Conservation (phyloP, 768 basidiomycete genomes). For the Strobilomyces dryophilus region DNA sequence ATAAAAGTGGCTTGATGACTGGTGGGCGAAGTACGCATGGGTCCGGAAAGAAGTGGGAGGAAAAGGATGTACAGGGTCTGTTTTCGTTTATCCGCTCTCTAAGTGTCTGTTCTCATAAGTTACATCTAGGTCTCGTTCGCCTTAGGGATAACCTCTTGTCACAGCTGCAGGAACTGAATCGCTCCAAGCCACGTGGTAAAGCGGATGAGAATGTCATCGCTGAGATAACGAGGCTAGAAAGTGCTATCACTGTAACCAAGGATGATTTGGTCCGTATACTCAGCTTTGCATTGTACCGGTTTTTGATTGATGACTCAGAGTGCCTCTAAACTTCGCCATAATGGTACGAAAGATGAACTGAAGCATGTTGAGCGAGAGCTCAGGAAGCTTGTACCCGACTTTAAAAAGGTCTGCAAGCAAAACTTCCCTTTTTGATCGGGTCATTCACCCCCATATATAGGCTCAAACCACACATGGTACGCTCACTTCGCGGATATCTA, state of each 20-base stretch:
- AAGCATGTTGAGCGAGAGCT: constrained; percentile 74
- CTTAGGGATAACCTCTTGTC: constrained; percentile 65
- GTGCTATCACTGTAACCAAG: constrained; percentile 63
- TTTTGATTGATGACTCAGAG: constrained; percentile 40
- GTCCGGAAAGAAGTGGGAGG: constrained; percentile 88
- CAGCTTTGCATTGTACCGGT: neutral
- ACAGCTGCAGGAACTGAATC: constrained; percentile 79
- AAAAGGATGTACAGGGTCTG: constrained; percentile 84
- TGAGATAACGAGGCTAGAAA: constrained; percentile 77
- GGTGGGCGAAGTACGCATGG: constrained; percentile 82
- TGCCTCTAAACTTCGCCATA: constrained; percentile 70
- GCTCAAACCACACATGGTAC: constrained; percentile 47
- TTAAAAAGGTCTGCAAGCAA: constrained; percentile 54
- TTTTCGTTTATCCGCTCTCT: constrained; percentile 18
- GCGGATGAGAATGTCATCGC: constrained; percentile 75
- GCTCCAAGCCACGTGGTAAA: constrained; percentile 79
- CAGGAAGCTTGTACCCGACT: constrained; percentile 61
- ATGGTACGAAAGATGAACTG: constrained; percentile 78
- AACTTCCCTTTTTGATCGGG: neutral
- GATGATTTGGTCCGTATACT: constrained; percentile 72
- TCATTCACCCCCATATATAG: constrained; percentile 30
- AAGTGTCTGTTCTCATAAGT: constrained; percentile 3
- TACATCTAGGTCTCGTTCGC: constrained; percentile 44
- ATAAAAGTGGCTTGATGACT: constrained; percentile 96
- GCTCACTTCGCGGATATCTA: constrained; percentile 52